Base-by-base conservation (phyloP, 768 basidiomycete species). In the Pulveroboletus frians region DNA sequence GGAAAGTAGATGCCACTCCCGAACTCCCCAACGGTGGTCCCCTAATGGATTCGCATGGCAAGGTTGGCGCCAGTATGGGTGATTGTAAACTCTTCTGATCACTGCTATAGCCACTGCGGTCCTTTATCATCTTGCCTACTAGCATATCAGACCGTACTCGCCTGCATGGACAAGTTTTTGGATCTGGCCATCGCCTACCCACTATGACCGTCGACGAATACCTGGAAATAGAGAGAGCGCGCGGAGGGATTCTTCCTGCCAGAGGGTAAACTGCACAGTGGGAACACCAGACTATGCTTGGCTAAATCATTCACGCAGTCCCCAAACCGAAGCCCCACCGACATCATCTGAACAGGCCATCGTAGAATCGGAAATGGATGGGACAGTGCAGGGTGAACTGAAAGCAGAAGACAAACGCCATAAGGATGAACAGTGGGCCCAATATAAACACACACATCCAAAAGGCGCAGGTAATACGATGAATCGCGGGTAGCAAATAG, bases 191-290 rank as follows among this genome's bases (percentile, higher is more conserved):
- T 60, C 80, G 85, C 37, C 71, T 98, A 29, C 96, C 96, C 5
- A 93, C 92, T 0, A 97, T 99, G 96, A 79, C 88, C 1, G 80
- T 98, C 49, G 95, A 98, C 58, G 89, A 98, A 67, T 97, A 94
- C 62, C 76, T 99, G 29, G 81, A 88, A 62, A 81, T 91, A 48
- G 95, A 99, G 62, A 73, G 74, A 41, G 76, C 83, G 60, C 73
- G 88, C 48, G 95, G 95, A 1, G 93, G 92, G 46, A 83, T 98
- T 57, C 80, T 96, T 47, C 77, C 85, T 9, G 88, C 87, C 29
- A 88, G 91, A 72, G 92, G 92, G 89, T 92, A 63, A 68, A 85
- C 69, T 11, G 43, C 50, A 30, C 44, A 34, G 20, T 30, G 45
- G 21, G 43, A 37, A 37, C n/a, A 26, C 35, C n/a, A 6, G 23